Evolutionary conservation across 805 yeast genomes (phyloP), one percentile per base, ranked within the genome.

Genomic region (Candida coleopterorum): DNA sequence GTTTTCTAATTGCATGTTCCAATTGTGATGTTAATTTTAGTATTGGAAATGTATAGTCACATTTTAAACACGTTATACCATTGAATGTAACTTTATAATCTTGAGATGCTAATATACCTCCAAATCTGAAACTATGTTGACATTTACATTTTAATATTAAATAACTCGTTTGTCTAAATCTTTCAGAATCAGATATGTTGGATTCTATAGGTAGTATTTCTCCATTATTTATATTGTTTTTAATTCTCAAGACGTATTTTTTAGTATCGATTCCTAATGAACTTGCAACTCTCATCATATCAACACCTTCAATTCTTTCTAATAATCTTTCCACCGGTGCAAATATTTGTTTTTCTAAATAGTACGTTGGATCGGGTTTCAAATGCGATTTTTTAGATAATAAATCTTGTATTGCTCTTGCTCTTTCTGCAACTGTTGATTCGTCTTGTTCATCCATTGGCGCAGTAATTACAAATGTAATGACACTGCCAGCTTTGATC

Each of bases 311-410:
- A 37, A 93, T 79, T 43, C 82, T 75, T 46, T 82, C 94, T 28
- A 90, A 66, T 36, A 93, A 68, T 60, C 98, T 78, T 54, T 86
- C 94, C 8, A 93, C 79, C 3, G 97, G 97, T 2, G 94, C 88
- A 50, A 84, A 77, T 8, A 93, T 74, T 60, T 93, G 99, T 56
- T 87, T 85, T 46, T 81, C 93, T 47, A 90, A 65, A 56, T 93
- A 93, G 53, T 75, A 89, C 26, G 67, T 70, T 1, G 85, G 72
- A 58, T 93, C 98, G 1, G 93, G 87, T 42, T 58, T 65, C 41
- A 81, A 72, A 3, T 62, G 60, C 7, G 70, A 64, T 25, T 65
- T 59, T 37, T 74, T 75, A 23, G 61, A 54, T 53, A 82, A 56
- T 6, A 88, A 73, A 49, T 90, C 97, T 46, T 75, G 79, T 37